Evolutionary conservation across 257 asterid species (phyloP).

Genomic region (Marsdenia floribunda): DNA sequence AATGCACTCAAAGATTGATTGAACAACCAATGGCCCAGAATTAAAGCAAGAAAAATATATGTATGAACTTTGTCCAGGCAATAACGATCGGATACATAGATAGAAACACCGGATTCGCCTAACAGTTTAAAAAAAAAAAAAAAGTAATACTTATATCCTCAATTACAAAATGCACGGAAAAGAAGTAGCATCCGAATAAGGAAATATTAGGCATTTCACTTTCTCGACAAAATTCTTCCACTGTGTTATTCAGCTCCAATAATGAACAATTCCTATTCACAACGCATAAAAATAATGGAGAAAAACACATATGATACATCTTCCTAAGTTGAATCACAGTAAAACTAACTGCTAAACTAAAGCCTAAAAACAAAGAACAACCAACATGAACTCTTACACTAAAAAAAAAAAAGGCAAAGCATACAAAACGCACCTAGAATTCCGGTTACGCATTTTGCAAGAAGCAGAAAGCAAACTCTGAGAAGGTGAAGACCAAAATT

Average conservation of each 20-base stretch:
- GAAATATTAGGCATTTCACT: not conserved
- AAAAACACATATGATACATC: not conserved
- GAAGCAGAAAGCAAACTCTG: constrained; percentile 47
- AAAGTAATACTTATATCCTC: not conserved
- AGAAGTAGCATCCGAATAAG: not conserved
- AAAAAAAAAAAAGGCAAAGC: no score
- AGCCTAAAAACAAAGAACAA: not conserved
- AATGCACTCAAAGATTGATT: not conserved
- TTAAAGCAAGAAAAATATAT: not conserved
- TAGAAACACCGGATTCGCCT: not conserved
- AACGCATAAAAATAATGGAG: not conserved
- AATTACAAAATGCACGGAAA: not conserved
- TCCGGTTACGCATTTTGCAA: constrained; percentile 68
- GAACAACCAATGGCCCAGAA: not conserved
- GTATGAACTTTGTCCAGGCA: not conserved
- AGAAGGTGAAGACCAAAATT: constrained; percentile 36
- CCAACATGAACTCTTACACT: not conserved
- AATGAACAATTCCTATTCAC: not conserved
- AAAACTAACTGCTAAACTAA: not conserved
- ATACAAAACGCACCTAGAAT: constrained; percentile 42
- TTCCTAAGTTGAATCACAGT: not conserved
- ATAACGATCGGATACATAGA: not conserved
- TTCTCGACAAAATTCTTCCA: not conserved
- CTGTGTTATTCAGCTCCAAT: not conserved
- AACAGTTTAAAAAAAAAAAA: not conserved